Conservation (phyloP, 2,329 filamentous ascomycete genomes). For the Neonectria hederae region DNA sequence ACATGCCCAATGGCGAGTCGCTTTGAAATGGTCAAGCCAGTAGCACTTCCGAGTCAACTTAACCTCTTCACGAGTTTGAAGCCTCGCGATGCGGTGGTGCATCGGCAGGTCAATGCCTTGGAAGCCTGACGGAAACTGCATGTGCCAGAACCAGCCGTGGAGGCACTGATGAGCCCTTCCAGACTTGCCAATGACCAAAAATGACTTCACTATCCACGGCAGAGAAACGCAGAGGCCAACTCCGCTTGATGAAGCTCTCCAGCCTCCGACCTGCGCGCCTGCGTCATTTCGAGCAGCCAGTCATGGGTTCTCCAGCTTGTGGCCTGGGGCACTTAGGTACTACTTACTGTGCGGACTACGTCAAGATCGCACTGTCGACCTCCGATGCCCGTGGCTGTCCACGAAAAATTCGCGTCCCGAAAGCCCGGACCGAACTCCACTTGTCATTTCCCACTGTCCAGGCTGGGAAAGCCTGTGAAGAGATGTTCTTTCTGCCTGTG, state of each 20-base stretch:
- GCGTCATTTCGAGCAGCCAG: constrained; percentile 29
- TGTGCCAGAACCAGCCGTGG: not conserved
- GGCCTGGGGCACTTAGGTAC: no score
- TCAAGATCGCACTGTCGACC: constrained; percentile 32
- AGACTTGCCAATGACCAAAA: constrained; percentile 1
- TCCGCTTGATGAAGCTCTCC: constrained; percentile 7
- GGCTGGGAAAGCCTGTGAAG: constrained; percentile 4
- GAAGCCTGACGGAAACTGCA: not conserved
- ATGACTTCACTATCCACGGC: not conserved
- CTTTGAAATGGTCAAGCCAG: constrained; percentile 22
- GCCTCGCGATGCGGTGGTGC: not conserved
- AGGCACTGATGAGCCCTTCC: not conserved
- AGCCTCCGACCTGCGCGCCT: constrained; percentile 24
- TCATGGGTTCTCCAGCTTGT: not conserved
- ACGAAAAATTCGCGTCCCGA: constrained; percentile 37
- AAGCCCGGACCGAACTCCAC: constrained; percentile 29
- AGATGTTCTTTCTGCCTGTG: not conserved
- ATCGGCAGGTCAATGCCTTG: not conserved
- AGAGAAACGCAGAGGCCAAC: not conserved
- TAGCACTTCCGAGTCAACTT: constrained; percentile 25
- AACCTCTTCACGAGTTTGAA: constrained; percentile 29
- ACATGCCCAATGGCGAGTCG: constrained; percentile 19
- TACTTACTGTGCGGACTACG: constrained; percentile 3
- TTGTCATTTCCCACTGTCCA: constrained; percentile 31
- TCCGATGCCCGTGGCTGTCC: constrained; percentile 8